phyloP scores from a whole-genome alignment of 192 early-diverging fungal species.

The Coemansia sp. region DNA sequence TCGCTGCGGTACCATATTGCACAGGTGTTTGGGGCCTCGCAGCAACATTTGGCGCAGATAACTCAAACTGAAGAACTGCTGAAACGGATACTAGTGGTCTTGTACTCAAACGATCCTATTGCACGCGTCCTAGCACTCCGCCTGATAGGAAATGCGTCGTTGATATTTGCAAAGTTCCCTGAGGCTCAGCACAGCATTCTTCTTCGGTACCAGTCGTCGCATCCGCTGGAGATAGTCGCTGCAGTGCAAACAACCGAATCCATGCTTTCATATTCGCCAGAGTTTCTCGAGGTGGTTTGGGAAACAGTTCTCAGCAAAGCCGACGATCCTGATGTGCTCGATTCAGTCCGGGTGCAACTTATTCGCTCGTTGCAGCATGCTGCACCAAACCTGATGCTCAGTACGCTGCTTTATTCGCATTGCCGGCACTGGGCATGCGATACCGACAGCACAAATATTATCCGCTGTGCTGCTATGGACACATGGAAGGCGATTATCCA shows the following conservation, averaged over 20 bases:
- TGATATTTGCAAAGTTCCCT: slow-evolving; percentile 44
- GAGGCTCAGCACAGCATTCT: slow-evolving; percentile 55
- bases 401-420: slow-evolving; percentile 31
- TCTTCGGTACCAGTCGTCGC: slow-evolving; percentile 43
- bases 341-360: slow-evolving; percentile 38
- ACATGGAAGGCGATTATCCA: slow-evolving; percentile 36
- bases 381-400: slow-evolving; percentile 39
- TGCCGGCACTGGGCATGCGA: slow-evolving; percentile 35
- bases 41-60: slow-evolving; percentile 42
- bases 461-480: slow-evolving; percentile 29
- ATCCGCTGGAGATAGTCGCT: slow-evolving; percentile 51
- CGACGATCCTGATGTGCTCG: slow-evolving; percentile 21
- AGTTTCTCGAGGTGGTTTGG: slow-evolving; percentile 49
- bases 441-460: slow-evolving; percentile 16
- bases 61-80: slow-evolving; percentile 49
- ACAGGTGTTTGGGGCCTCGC: slow-evolving; percentile 42
- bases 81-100: slow-evolving; percentile 46
- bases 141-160: slow-evolving; percentile 48
- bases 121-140: slow-evolving; percentile 52
- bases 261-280: slow-evolving; percentile 47
- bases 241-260: slow-evolving; percentile 49
- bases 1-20: slow-evolving; percentile 52
- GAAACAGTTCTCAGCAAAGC: slow-evolving; percentile 44
- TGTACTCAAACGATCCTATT: slow-evolving; percentile 53
- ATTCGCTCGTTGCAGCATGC: slow-evolving; percentile 50